Evolutionary conservation across 306 rosid genomes (phyloP).

Genomic region (Medicago lupulina): DNA sequence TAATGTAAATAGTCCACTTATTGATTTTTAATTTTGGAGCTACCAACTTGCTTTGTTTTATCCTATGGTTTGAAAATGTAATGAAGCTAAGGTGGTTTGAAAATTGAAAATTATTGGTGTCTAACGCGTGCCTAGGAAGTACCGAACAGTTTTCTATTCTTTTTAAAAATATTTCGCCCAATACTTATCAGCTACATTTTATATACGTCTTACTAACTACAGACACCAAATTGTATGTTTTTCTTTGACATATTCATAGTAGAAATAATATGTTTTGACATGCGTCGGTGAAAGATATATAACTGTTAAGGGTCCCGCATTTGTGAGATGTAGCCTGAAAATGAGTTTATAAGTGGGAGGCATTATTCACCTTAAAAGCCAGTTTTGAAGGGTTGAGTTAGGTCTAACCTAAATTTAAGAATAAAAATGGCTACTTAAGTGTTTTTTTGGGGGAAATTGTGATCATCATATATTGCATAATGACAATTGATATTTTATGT

Average conservation of each 20-base stretch:
- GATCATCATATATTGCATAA: neutral
- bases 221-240: neutral
- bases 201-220: neutral
- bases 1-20: constrained; percentile 6
- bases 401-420: neutral
- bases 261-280: neutral
- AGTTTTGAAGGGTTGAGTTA: neutral
- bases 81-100: neutral
- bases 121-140: neutral
- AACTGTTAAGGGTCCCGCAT: neutral
- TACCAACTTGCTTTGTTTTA: constrained; percentile 28
- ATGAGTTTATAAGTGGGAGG: neutral
- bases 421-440: neutral
- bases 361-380: neutral
- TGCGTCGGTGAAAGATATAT: neutral
- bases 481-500: neutral
- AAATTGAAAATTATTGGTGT: neutral
- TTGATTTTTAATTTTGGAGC: constrained; percentile 23
- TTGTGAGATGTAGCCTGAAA: neutral
- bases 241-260: neutral
- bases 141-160: neutral
- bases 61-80: too few relatives aligned
- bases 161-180: neutral
- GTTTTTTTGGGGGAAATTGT: neutral
- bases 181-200: neutral